Conservation (phyloP, 1,284 basidiomycete species). For the Rhizoctonia solani region DNA sequence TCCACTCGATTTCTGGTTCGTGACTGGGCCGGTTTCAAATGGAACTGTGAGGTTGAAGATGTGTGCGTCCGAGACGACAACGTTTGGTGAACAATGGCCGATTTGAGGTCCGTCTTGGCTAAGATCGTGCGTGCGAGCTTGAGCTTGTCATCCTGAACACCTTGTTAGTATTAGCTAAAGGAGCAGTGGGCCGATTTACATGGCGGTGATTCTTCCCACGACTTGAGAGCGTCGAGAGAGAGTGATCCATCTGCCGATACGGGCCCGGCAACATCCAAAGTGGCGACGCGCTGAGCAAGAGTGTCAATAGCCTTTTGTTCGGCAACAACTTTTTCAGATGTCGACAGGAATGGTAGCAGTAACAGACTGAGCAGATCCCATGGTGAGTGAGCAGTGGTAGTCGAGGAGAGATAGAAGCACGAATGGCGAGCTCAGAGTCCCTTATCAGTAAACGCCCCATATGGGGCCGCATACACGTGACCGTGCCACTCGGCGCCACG, state of each 20-base stretch:
- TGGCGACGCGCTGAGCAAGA: constrained; percentile 39
- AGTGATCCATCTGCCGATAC: constrained; percentile 59
- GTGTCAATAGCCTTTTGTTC: constrained; percentile 46
- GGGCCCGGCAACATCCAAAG: constrained; percentile 39
- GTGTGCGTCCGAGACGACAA: constrained; percentile 70
- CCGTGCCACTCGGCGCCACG: constrained; percentile 1
- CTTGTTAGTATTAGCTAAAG: not conserved
- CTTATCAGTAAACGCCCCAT: constrained; percentile 33
- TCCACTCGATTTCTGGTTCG: constrained; percentile 85
- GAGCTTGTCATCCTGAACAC: constrained; percentile 57
- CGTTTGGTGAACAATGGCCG: constrained; percentile 68
- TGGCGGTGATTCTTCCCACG: constrained; percentile 65
- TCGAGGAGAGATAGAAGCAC: not conserved
- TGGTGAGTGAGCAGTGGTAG: constrained; percentile 5
- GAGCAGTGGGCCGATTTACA: constrained; percentile 41
- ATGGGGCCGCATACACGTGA: constrained; percentile 30
- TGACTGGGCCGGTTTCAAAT: constrained; percentile 79
- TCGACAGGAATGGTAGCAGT: not conserved
- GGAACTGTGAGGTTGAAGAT: constrained; percentile 84
- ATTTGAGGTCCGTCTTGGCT: constrained; percentile 69
- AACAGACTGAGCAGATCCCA: constrained; percentile 22
- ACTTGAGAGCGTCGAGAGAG: constrained; percentile 57
- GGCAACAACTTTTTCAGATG: constrained; percentile 38
- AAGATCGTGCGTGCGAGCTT: constrained; percentile 82
- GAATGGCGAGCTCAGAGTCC: not conserved